These are phyloP conservation scores for Bryoerythrophyllum caledonicum DNA, from an alignment of 225 moss, liverwort and hornwort genomes.

Conservation along the genomic window DNA sequence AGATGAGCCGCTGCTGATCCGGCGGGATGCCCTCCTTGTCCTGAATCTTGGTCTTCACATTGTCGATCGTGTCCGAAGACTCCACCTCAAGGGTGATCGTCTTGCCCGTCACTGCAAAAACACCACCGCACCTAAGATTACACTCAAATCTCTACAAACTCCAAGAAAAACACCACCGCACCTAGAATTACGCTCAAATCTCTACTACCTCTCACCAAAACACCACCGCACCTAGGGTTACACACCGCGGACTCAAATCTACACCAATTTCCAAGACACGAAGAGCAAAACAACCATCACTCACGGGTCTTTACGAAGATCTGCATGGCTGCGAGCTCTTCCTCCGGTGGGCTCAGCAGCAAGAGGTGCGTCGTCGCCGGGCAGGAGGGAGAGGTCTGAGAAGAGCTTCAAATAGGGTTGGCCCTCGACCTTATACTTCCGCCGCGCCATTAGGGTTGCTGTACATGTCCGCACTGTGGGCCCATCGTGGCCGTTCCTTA, in stretches of 20 bases:
- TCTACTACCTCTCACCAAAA: not conserved
- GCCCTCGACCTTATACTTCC: not conserved
- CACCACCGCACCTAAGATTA: not conserved
- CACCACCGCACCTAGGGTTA: too few relatives aligned
- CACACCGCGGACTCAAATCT: too few relatives aligned
- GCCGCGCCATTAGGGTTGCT: conserved; percentile 7
- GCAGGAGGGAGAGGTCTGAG: conserved; percentile 18
- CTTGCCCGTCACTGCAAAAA: conserved; percentile 74
- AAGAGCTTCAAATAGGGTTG: conserved; percentile 7
- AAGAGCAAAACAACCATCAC: too few relatives aligned
- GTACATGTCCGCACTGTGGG: not conserved
- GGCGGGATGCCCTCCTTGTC: conserved; percentile 62
- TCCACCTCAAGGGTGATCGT: conserved; percentile 91
- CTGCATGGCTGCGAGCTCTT: conserved; percentile 61
- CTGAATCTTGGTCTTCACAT: conserved; percentile 62
- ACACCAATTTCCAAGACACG: not conserved
- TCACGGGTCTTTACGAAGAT: conserved; percentile 82
- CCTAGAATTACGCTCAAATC: too few relatives aligned
- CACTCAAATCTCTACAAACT: too few relatives aligned
- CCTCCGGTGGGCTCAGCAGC: conserved; percentile 41
- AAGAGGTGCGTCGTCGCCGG: conserved; percentile 40
- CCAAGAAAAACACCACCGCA: too few relatives aligned
- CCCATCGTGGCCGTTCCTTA: not conserved
- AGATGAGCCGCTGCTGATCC: conserved; percentile 59
- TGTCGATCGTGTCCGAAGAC: conserved; percentile 63